Conservation (phyloP, 129 eudicot species). For the Glebionis coronaria region DNA sequence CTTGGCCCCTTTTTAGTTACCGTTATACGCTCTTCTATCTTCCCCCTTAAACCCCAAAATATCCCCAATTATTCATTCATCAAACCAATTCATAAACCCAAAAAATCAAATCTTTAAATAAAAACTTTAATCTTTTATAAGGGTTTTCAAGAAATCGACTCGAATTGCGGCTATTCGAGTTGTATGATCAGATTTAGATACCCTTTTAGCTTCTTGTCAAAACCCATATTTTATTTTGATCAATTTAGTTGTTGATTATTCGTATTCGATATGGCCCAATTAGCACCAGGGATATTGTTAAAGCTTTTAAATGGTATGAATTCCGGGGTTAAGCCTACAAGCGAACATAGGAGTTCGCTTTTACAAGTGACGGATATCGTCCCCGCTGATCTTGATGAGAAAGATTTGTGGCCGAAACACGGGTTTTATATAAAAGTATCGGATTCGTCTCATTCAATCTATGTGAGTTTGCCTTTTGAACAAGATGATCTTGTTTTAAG, state of each 20-base stretch:
- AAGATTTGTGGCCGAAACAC: slow-evolving; percentile 74
- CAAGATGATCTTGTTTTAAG: slow-evolving; percentile 92
- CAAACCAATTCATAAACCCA: slow-evolving; percentile 16
- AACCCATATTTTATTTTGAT: slow-evolving; percentile 7
- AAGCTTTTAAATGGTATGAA: slow-evolving; percentile 80
- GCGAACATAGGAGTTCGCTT: slow-evolving; percentile 79
- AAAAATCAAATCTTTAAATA: slow-evolving; percentile 7
- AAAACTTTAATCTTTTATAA: background rate
- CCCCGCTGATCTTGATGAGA: slow-evolving; percentile 94
- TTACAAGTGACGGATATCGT: slow-evolving; percentile 91
- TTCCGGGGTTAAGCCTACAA: slow-evolving; percentile 66
- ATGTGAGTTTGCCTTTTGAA: slow-evolving; percentile 76
- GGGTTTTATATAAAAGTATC: slow-evolving; percentile 91
- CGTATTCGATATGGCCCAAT: slow-evolving; percentile 47
- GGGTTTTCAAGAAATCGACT: background rate
- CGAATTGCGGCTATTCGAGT: background rate
- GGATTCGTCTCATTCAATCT: slow-evolving; percentile 89
- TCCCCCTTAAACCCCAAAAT: slow-evolving; percentile 31
- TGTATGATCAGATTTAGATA: slow-evolving; percentile 7
- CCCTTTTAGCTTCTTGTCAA: background rate
- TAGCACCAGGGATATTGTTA: slow-evolving; percentile 87
- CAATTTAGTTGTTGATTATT: slow-evolving; percentile 23
- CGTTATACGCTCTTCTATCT: slow-evolving; percentile 29
- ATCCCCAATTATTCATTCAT: slow-evolving; percentile 1
- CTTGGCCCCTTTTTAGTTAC: slow-evolving; percentile 28